Conservation (phyloP, 176 grass and related monocot genomes). For the Zea luxurians region DNA sequence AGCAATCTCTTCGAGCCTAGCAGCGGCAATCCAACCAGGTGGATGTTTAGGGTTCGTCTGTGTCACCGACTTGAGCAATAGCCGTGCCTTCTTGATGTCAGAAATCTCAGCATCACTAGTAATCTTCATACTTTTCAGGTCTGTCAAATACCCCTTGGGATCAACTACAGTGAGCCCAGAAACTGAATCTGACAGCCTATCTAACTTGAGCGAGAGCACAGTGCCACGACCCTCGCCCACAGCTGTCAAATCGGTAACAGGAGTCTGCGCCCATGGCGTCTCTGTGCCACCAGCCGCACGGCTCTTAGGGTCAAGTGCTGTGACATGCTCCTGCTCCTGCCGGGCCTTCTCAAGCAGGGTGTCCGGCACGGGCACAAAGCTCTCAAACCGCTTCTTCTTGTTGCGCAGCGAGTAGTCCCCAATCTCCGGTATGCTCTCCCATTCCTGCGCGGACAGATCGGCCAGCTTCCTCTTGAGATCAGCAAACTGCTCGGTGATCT, state of each 20-base stretch:
- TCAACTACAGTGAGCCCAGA: slow-evolving; percentile 88
- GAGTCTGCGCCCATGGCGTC: slow-evolving; percentile 80
- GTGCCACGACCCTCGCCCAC: slow-evolving; percentile 92
- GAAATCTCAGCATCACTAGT: slow-evolving; percentile 96
- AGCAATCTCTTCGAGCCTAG: slow-evolving; percentile 87
- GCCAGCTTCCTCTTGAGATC: slow-evolving; percentile 75
- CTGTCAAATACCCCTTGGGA: slow-evolving; percentile 86
- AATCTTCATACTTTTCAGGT: slow-evolving; percentile 94
- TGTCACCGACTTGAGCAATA: slow-evolving; percentile 83
- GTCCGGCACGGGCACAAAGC: slow-evolving; percentile 81
- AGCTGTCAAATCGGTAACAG: slow-evolving; percentile 83
- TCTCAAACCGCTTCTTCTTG: slow-evolving; percentile 94
- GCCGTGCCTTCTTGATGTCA: slow-evolving; percentile 87
- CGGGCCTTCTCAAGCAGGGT: slow-evolving; percentile 92
- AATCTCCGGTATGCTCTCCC: slow-evolving; percentile 96
- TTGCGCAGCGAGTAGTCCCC: slow-evolving; percentile 85
- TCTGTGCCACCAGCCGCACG: slow-evolving; percentile 68
- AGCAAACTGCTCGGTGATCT: slow-evolving; percentile 91
- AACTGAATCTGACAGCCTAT: slow-evolving; percentile 83
- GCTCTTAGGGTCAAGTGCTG: slow-evolving; percentile 85
- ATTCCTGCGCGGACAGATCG: slow-evolving; percentile 63
- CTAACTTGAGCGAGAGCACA: slow-evolving; percentile 84
- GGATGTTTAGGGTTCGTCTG: slow-evolving; percentile 95
- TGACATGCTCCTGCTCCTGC: slow-evolving; percentile 93
- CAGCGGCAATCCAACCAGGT: slow-evolving; percentile 92